A percentile compares a stretch with the other conserved stretches of the same genome.
phyloP scores from a whole-genome alignment of 2,329 filamentous ascomycete species.

The Nothopassalora personata region DNA sequence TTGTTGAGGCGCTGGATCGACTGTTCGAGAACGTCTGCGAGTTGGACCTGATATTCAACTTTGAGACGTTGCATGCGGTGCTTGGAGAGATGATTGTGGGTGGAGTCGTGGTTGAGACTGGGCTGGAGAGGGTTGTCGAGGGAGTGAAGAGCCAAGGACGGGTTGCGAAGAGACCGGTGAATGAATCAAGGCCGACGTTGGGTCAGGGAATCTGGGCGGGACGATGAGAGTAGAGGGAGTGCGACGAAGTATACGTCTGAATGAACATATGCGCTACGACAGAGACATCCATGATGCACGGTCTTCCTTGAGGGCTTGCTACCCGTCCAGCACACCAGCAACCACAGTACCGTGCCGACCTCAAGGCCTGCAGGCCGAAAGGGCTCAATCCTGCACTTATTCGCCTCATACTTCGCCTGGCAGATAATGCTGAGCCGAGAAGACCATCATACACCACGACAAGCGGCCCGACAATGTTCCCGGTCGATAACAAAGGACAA shows the following conservation, averaged over 20 bases:
- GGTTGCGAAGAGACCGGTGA: conserved; percentile 73
- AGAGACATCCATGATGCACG: neutral
- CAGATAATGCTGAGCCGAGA: neutral
- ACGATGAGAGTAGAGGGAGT: conserved; percentile 21
- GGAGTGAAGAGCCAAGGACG: conserved; percentile 72
- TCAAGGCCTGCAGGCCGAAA: no score
- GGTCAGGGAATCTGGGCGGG: conserved; percentile 34
- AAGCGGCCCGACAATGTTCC: neutral
- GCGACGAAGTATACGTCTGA: neutral
- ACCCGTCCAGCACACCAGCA: no score
- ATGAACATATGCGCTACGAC: neutral
- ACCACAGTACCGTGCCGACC: no score
- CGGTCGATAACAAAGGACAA: neutral
- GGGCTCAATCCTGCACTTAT: neutral
- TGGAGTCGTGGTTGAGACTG: conserved; percentile 90
- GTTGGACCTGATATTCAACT: conserved; percentile 97
- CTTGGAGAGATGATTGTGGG: conserved; percentile 93
- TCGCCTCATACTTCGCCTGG: neutral
- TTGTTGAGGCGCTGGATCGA: conserved; percentile 89
- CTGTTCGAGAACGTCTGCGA: conserved; percentile 99
- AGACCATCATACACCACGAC: neutral
- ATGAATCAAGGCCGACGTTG: conserved; percentile 49
- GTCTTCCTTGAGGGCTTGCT: no score
- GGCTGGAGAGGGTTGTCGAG: conserved; percentile 78
- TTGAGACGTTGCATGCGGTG: conserved; percentile 89